Evolutionary conservation across 192 early-diverging fungal genomes (phyloP), one percentile per base, ranked within the genome.

Genomic region (Entrophospora sp.): DNA sequence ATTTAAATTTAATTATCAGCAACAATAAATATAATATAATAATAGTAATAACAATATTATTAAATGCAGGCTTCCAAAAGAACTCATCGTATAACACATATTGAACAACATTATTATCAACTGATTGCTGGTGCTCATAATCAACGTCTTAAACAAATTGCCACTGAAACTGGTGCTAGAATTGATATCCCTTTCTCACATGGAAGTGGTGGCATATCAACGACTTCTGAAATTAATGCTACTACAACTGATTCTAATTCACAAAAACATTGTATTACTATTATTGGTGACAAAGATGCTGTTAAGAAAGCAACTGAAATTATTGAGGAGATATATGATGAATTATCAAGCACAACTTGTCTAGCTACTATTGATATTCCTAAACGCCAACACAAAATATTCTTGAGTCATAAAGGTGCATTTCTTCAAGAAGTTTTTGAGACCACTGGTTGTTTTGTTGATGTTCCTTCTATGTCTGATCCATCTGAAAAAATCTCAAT

Each of bases 371-470:
- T 93, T 46, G 78, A 79, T 40, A 79, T 97, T 43, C 87, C 90
- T 43, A 96, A 97, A 79, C 87, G 88, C 55, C 92, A 96, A 75
- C 96, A 97, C 73, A 88, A 86, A 43, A 96, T 93, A 73, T 76
- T 99, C 20, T 79, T 95, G 32, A 95, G 95, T 13, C 73, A 84
- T 31, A 85, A 88, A 72, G 93, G 90, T 28, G 71, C 81, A 25
- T 80, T 80, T 24, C 79, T 97, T 48, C 79, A 85, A 52, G 94
- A 96, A 44, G 89, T 99, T 51, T 74, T 93, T 43, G 82, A 84
- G n/a, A 75, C 81, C 0, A 95, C 91, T 28, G 94, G 91, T 13
- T 99, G 96, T 81, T 82, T 79, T 44, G 86, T 99, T 25, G 83
- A 85, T 37, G 79, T 99, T 32, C 91, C 95, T 3, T 64, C 86